A percentile compares a stretch with the other conserved stretches of the same genome.
Conservation (phyloP, 768 basidiomycete genomes). For the Xerocomus spinulosus region DNA sequence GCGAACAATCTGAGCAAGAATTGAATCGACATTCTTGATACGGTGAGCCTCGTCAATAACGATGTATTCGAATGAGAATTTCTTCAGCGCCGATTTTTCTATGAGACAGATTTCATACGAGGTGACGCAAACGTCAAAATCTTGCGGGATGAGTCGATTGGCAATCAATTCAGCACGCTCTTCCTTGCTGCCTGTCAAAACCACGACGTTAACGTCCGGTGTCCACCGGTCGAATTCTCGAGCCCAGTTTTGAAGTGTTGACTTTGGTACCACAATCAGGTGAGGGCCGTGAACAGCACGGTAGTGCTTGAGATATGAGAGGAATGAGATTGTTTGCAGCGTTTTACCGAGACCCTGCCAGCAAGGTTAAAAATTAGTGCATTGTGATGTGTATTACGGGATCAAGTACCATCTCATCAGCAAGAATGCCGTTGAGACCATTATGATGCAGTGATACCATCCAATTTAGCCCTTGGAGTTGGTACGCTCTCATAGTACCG, state of each 20-base stretch:
- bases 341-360: constrained; percentile 93
- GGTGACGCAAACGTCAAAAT: constrained; percentile 93
- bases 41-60: constrained; percentile 98
- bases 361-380: neutral
- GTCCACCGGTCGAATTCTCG: constrained; percentile 93
- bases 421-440: constrained; percentile 93
- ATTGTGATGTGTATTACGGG: neutral
- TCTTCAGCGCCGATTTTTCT: constrained; percentile 88
- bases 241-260: constrained; percentile 94
- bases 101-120: constrained; percentile 97
- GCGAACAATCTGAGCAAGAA: constrained; percentile 91
- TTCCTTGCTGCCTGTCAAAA: constrained; percentile 84
- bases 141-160: constrained; percentile 71
- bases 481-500: constrained; percentile 89
- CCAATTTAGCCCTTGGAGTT: constrained; percentile 95
- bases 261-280: constrained; percentile 97
- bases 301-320: constrained; percentile 89
- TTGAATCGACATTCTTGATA: constrained; percentile 98
- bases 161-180: constrained; percentile 82
- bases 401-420: constrained; percentile 82
- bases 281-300: constrained; percentile 75
- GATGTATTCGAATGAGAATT: constrained; percentile 97
- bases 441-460: constrained; percentile 96
- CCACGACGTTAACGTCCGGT: constrained; percentile 75
- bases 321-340: constrained; percentile 95